Evolutionary conservation across 2,329 filamentous ascomycete genomes (phyloP).

Genomic region (Thermoascus crustaceus): DNA sequence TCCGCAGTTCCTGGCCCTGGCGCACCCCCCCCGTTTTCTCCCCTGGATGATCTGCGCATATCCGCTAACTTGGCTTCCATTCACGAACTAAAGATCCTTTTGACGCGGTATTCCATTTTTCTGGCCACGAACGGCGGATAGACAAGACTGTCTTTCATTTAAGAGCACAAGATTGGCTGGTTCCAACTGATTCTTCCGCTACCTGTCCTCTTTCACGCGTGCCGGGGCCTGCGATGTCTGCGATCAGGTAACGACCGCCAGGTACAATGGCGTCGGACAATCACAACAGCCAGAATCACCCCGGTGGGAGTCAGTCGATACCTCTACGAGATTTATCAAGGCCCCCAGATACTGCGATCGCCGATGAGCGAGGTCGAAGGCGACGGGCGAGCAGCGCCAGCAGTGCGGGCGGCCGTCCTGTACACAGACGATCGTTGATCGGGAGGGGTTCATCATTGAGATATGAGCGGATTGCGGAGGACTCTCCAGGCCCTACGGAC

Average conservation of each 20-base stretch:
- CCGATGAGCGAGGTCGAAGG: conserved; percentile 21
- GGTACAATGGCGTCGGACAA: conserved; percentile 35
- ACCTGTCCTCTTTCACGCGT: conserved; percentile 1
- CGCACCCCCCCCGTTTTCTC: conserved; percentile 4
- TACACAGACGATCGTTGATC: conserved; percentile 33
- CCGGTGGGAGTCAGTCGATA: conserved; percentile 48
- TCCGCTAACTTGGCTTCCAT: not conserved
- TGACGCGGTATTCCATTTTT: not conserved
- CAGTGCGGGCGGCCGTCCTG: conserved; percentile 35
- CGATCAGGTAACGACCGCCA: conserved; percentile 28
- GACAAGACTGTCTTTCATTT: too few relatives aligned
- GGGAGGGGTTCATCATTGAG: conserved; percentile 32
- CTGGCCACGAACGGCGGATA: too few relatives aligned
- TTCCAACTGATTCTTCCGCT: not conserved
- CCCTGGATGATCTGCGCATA: conserved; percentile 1
- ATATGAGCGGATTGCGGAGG: conserved; percentile 48
- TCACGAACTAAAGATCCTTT: not conserved
- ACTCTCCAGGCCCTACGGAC: conserved; percentile 41
- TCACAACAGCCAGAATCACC: conserved; percentile 21
- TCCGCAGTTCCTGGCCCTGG: not conserved
- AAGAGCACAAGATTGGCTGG: too few relatives aligned
- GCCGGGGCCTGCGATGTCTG: conserved; percentile 30
- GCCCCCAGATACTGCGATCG: conserved; percentile 22
- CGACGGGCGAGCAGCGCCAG: conserved; percentile 20
- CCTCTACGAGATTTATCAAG: conserved; percentile 58